Evolutionary conservation across 495 filamentous ascomycete species (phyloP).

Genomic region (Daldinia bambusicola): DNA sequence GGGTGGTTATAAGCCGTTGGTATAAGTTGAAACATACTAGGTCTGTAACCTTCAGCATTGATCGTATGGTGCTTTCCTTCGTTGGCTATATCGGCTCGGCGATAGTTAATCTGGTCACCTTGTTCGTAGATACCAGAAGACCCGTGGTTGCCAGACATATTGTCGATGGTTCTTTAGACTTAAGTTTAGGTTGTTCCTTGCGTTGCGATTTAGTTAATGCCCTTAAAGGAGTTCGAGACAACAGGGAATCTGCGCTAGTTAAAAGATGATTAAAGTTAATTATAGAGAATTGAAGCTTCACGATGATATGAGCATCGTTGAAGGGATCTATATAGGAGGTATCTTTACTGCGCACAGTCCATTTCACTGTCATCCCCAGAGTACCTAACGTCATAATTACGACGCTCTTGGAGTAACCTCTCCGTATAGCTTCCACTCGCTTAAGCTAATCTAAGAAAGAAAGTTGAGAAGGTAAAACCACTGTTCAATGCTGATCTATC

Average conservation of each 20-base stretch:
- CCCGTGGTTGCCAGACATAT: constrained; percentile 34
- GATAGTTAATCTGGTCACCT: constrained; percentile 42
- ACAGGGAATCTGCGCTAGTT: neutral
- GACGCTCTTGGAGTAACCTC: constrained; percentile 15
- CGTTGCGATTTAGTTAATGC: no score
- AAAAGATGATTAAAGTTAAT: neutral
- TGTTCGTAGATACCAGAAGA: constrained; percentile 30
- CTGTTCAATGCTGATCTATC: constrained; percentile 6
- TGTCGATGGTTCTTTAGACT: neutral
- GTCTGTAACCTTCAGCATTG: constrained; percentile 40
- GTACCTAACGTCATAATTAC: constrained; percentile 30
- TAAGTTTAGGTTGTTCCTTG: no score
- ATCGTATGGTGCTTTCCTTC: constrained; percentile 39
- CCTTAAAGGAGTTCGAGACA: no score
- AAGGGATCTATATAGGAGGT: constrained; percentile 1
- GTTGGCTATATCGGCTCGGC: constrained; percentile 19
- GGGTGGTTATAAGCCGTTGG: neutral
- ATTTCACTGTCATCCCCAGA: neutral
- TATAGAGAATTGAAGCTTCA: neutral
- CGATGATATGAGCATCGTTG: neutral
- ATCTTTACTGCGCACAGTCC: constrained; percentile 3
- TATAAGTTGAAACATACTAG: constrained; percentile 28
- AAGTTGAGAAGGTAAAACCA: neutral
- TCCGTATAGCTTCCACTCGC: neutral
- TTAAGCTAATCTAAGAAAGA: constrained; percentile 5